Conservation (phyloP, 2,329 filamentous ascomycete genomes). For the Paecilomyces niveus region DNA sequence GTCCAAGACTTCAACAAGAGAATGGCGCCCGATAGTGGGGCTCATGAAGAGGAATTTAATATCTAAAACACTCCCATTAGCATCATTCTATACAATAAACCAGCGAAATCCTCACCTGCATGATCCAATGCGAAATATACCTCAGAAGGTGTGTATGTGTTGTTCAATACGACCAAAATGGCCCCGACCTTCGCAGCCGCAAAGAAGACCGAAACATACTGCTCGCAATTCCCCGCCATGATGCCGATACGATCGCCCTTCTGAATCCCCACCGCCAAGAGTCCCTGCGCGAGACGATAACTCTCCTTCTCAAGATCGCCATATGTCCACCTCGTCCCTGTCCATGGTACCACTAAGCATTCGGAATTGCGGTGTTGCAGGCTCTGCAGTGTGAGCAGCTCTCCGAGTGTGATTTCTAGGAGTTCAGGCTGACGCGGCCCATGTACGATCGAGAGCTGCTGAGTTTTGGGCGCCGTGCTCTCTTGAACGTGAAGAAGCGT, state of each 20-base stretch:
- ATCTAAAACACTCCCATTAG: neutral
- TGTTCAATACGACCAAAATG: slow-evolving; percentile 71
- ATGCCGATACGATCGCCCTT: slow-evolving; percentile 48
- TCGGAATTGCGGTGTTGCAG: slow-evolving; percentile 58
- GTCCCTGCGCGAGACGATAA: slow-evolving; percentile 55
- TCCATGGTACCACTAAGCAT: slow-evolving; percentile 68
- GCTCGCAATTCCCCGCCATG: slow-evolving; percentile 56
- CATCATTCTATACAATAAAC: neutral
- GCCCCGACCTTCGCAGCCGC: slow-evolving; percentile 60
- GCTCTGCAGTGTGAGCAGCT: slow-evolving; percentile 64
- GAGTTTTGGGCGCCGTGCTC: neutral
- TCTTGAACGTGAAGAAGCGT: slow-evolving; percentile 23
- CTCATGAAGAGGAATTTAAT: slow-evolving; percentile 62
- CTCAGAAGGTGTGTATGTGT: slow-evolving; percentile 70
- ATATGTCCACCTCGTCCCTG: slow-evolving; percentile 66
- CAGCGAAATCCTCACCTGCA: slow-evolving; percentile 45
- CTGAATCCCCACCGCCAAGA: slow-evolving; percentile 53
- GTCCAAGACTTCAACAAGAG: slow-evolving; percentile 54
- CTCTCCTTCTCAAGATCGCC: slow-evolving; percentile 57
- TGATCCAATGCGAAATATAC: slow-evolving; percentile 65
- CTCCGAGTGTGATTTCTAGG: slow-evolving; percentile 55
- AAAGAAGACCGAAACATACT: slow-evolving; percentile 62
- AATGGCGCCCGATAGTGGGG: slow-evolving; percentile 57
- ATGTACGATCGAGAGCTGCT: slow-evolving; percentile 51
- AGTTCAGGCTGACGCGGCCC: slow-evolving; percentile 57